Evolutionary conservation across 495 filamentous ascomycete species (phyloP), one percentile per base, ranked within the genome.

Genomic region (Penicillium parvum): DNA sequence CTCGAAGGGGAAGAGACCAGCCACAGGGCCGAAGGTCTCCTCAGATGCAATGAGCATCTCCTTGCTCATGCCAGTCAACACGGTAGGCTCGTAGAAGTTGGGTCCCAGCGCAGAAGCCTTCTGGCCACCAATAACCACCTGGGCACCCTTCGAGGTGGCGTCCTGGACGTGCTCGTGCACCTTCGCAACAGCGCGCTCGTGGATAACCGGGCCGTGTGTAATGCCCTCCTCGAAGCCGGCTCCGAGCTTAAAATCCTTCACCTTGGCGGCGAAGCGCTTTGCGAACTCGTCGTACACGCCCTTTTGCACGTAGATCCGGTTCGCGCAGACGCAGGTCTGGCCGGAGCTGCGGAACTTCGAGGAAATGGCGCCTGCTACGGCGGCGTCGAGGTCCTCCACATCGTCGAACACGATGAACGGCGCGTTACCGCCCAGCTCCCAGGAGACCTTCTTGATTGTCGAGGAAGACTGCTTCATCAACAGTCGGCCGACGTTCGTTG

Each of bases 381-480:
- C 89, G 0, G 69, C 64, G 43, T 88, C 85, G 26, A 95, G 64
- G 56, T 95, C 85, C 22, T 89, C 86, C 11, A 66, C 67, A 54
- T 95, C 89, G 41, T 94, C 85, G 51, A 95, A 96, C 12, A 95
- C 87, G 40, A 96, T 94, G 68, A 96, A 94, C 2, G 90, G 89
- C 0, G 88, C 85, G 60, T 96, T 96, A 15, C 90, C 90, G 34
- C 90, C 90, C 0, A 96, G 77, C 57, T 95, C 90, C 55, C 95
- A 82, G 4, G 80, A 86, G 14, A 92, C 71, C 57, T 92, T 88
- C 73, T 96, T 96, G 41, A 96, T 68, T 0, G 87, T 94, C 6
- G 75, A 73, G 0, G 87, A 75, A 15, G 81, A 79, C 68, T 94
- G 90, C 64, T 84, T 81, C 84, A 90, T 90, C 17, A 96, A 74